A percentile compares a stretch with the other conserved stretches of the same genome.
Evolutionary conservation across 768 basidiomycete species (phyloP).

Genomic region (Pisolithus sp.): DNA sequence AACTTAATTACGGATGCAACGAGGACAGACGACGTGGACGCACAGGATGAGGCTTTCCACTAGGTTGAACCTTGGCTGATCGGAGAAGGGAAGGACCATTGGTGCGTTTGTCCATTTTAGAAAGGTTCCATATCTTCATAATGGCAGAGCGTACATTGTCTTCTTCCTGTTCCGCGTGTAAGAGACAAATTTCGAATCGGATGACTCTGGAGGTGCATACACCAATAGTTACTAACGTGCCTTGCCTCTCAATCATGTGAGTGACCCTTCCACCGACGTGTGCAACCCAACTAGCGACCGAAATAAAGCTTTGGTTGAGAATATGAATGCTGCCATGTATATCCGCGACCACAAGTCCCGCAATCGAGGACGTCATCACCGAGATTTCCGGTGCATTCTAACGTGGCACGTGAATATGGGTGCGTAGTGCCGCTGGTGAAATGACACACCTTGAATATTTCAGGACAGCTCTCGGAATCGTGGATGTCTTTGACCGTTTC

Average conservation of each 20-base stretch:
- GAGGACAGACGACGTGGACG: slow-evolving; percentile 7
- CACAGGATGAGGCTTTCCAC: slow-evolving; percentile 76
- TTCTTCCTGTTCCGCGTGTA: slow-evolving; percentile 58
- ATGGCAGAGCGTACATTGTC: slow-evolving; percentile 57
- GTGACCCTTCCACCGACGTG: slow-evolving; percentile 76
- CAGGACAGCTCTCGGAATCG: slow-evolving; percentile 67
- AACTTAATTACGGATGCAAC: background rate
- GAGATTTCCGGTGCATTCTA: slow-evolving; percentile 71
- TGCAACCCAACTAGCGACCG: slow-evolving; percentile 69
- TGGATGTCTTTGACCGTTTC: slow-evolving; percentile 72
- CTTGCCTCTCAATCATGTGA: slow-evolving; percentile 78
- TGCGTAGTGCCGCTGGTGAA: slow-evolving; percentile 2
- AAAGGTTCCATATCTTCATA: slow-evolving; percentile 87
- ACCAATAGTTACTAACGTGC: slow-evolving; percentile 82
- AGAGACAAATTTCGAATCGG: slow-evolving; percentile 6
- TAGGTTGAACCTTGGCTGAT: slow-evolving; percentile 69
- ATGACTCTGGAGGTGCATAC: slow-evolving; percentile 39
- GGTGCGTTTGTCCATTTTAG: slow-evolving; percentile 59
- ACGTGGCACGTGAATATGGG: background rate
- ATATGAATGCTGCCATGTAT: slow-evolving; percentile 80
- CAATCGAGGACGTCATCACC: slow-evolving; percentile 52
- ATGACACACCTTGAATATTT: slow-evolving; percentile 62
- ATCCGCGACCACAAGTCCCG: slow-evolving; percentile 73
- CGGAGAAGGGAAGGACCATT: slow-evolving; percentile 59
- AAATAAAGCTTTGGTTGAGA: slow-evolving; percentile 68